Conservation (phyloP, 116 monocot species). For the Iris pallida region DNA sequence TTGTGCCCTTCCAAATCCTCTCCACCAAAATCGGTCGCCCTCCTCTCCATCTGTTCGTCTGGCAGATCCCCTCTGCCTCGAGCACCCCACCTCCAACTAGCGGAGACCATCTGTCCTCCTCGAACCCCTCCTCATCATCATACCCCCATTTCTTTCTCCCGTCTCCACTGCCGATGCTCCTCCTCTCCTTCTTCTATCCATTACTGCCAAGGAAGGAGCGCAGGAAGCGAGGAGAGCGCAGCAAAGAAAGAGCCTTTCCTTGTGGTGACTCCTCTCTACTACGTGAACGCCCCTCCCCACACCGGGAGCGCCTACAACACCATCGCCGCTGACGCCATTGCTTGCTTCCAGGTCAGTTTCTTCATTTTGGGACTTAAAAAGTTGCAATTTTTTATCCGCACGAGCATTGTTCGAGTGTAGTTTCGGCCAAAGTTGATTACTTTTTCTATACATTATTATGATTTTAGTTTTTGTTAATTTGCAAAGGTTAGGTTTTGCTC, state of each 20-base stretch:
- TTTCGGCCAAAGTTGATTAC: background rate
- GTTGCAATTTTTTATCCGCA: background rate
- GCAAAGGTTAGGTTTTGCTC: no score
- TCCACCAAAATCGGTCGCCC: no score
- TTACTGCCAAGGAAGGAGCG: slow-evolving; percentile 17
- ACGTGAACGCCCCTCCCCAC: slow-evolving; percentile 96
- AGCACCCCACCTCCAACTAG: no score
- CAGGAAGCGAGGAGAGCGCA: slow-evolving; percentile 6
- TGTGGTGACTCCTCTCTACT: slow-evolving; percentile 88
- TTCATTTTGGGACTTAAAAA: background rate
- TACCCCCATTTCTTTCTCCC: slow-evolving; percentile 1
- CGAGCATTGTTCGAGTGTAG: background rate
- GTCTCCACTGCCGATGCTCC: background rate
- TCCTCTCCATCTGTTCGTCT: no score
- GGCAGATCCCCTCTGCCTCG: no score
- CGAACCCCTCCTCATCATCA: slow-evolving; percentile 16
- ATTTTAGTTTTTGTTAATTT: background rate
- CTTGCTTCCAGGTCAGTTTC: slow-evolving; percentile 72
- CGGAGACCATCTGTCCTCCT: no score
- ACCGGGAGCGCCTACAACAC: slow-evolving; percentile 99
- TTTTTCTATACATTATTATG: background rate
- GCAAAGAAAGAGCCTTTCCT: slow-evolving; percentile 42
- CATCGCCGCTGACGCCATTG: slow-evolving; percentile 93
- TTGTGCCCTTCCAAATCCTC: no score
- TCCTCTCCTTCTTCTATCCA: slow-evolving; percentile 2